Base-by-base conservation (phyloP, 768 basidiomycete genomes). In the Clathrus columnatus region DNA sequence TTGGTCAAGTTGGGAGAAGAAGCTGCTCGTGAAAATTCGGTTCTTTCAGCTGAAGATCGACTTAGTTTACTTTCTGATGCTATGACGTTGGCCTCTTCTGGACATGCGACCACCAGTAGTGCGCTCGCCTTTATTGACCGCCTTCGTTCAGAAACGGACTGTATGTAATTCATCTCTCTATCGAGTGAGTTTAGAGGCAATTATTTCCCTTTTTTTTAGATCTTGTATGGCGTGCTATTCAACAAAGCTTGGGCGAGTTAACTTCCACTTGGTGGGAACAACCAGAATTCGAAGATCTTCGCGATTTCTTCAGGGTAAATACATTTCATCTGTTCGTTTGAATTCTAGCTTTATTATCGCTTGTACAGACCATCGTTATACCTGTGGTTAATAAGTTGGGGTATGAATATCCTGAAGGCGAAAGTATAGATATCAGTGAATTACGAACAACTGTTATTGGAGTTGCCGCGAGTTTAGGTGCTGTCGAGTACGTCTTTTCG, bases 41-140 rank as follows among this genome's bases (percentile, higher is more conserved):
- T 78, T 7, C 91, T 95, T 72, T 77, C 84, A 1, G 71, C 91
- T 57, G 83, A 89, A 56, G 95, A 99, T 65, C 81, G 91, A 20
- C 84, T 97, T 62, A 94, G 94, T 18, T 75, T 99, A 24, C 81
- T 95, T 20, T 80, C 85, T 49, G 96, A 98, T 63, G 76, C 85
- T 0, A 75, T 87, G 63, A 85, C 85, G 1, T 77, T 97, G 27
- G 80, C 90, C 48, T 82, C 84, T 64, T 87, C 91, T 20, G 93
- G 93, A 3, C 79, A 88, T 63, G 74, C 83, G 48, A 76, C 83
- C 57, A 76, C 91, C 30, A 91, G 89, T 62, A 84, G 82, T 59
- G 81, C 85, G 1, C 74, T 99, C 61, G 81, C 79, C 20, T 74
- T 97, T 46, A 73, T 92, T 44, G 73, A 85, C 49, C 75, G 78